These are phyloP conservation scores for Singerocomus inundabilis DNA, from an alignment of 1,284 basidiomycete species.

Conservation along the genomic window DNA sequence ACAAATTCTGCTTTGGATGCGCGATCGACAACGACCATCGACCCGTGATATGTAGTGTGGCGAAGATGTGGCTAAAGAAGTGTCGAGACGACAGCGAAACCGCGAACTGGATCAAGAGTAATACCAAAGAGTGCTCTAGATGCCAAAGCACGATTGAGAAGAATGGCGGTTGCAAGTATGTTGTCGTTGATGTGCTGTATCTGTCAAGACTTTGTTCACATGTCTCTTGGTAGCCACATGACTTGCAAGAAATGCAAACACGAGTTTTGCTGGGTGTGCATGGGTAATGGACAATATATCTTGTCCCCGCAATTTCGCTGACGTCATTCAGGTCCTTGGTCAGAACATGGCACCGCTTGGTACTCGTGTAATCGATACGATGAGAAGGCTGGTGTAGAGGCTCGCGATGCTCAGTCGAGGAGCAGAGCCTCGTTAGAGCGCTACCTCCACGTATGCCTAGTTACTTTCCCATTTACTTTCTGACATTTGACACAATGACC, in stretches of 20 bases:
- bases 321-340: constrained; percentile 74
- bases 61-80: constrained; percentile 95
- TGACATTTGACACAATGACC: constrained; percentile 5
- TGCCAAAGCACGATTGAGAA: constrained; percentile 99
- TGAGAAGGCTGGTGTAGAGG: constrained; percentile 87
- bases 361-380: constrained; percentile 98
- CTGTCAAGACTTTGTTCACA: constrained; percentile 2
- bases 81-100: constrained; percentile 98
- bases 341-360: constrained; percentile 96
- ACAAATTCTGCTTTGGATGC: constrained; percentile 90
- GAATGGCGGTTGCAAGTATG: constrained; percentile 99
- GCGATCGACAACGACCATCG: constrained; percentile 84
- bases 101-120: constrained; percentile 99
- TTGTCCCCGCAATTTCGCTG: background rate
- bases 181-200: constrained; percentile 20
- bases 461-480: background rate
- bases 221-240: constrained; percentile 74
- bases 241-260: constrained; percentile 99
- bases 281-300: constrained; percentile 47
- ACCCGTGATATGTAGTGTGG: constrained; percentile 86
- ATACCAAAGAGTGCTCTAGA: constrained; percentile 96
- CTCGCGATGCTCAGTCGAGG: constrained; percentile 85
- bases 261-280: constrained; percentile 83
- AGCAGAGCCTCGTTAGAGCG: constrained; percentile 89
- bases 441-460: constrained; percentile 84